phyloP scores from a whole-genome alignment of 164 flowering plant genomes.

The Magnolia sinica region DNA sequence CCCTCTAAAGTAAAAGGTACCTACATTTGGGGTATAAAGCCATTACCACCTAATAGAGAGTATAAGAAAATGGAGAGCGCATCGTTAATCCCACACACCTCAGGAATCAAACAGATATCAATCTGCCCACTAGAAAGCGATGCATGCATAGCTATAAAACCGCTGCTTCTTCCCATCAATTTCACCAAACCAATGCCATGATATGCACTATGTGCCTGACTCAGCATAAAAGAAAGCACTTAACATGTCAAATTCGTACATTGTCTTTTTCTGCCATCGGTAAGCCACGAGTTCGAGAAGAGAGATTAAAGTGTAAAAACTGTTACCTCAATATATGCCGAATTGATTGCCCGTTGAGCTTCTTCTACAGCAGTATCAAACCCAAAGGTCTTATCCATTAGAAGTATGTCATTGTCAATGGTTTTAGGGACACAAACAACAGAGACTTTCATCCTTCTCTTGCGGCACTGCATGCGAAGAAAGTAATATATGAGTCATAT shows the following conservation, averaged over 20 bases:
- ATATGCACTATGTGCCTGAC: conserved; percentile 45
- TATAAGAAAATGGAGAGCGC: background rate
- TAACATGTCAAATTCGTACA: background rate
- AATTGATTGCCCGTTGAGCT: conserved; percentile 50
- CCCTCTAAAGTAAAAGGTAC: conserved; percentile 37
- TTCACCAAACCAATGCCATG: conserved; percentile 48
- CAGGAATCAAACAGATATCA: conserved; percentile 49
- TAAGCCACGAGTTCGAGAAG: background rate
- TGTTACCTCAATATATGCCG: conserved; percentile 48
- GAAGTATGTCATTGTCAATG: conserved; percentile 46
- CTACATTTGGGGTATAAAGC: conserved; percentile 15
- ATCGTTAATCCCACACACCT: conserved; percentile 21
- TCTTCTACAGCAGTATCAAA: conserved; percentile 53
- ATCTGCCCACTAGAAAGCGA: conserved; percentile 45
- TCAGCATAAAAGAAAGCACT: background rate
- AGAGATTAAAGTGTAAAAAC: background rate
- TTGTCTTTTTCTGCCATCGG: background rate
- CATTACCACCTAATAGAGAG: background rate
- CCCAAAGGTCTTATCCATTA: conserved; percentile 53
- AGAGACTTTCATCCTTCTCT: conserved; percentile 41
- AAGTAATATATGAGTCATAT: background rate
- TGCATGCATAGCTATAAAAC: conserved; percentile 52
- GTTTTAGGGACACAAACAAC: conserved; percentile 48
- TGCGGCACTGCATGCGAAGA: conserved; percentile 35
- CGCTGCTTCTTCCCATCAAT: conserved; percentile 53